Evolutionary conservation across 2,329 filamentous ascomycete species (phyloP), one percentile per base, ranked within the genome.

Genomic region (Cyphellophora europaea): DNA sequence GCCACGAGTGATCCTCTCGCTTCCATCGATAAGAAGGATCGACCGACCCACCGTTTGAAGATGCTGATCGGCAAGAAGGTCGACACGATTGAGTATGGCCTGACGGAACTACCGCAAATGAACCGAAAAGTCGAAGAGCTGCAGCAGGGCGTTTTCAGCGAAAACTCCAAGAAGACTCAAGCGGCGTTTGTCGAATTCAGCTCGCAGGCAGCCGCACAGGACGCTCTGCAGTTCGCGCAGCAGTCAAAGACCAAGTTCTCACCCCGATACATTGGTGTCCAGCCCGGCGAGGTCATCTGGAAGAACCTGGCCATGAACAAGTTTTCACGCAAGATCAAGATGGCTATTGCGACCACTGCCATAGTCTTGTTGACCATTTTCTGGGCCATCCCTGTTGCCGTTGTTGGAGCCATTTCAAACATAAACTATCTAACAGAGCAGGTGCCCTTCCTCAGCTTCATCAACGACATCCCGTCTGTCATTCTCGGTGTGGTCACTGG

Each of bases 151-250:
- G 71, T 69, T 32, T 60, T 66, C 12, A 74, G 80, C 23, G 70
- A 82, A 13, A 75, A 69, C 30, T 74, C 77, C 43, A 71, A 74
- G 41, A 71, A 75, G 41, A 63, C 86, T 8, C 74, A 80, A 8
- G 81, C 85, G 13, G 83, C 89, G 6, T 98, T 98, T 48, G 77
- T 96, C 49, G 88, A 96, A 54, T 98, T 95, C 51, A 67, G 72
- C 28, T 78, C 73, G 1, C 85, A 94, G 53, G 72, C 81, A 33
- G 81, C 83, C 34, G 91, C 91, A 6, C 88, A 96, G 56, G 73
- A 78, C 29, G 89, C 89, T 6, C 82, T 78, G 51, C 91, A 96
- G 56, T 36, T 30, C 13, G 32, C 42, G 6, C 38, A 30, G 14
- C 32, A 27, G 2, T 8, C 8, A n/a, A 40, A 41, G 27, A 2